Conservation (phyloP, 371 early-diverging fungal genomes). For the Dentiscutata heterogama region DNA sequence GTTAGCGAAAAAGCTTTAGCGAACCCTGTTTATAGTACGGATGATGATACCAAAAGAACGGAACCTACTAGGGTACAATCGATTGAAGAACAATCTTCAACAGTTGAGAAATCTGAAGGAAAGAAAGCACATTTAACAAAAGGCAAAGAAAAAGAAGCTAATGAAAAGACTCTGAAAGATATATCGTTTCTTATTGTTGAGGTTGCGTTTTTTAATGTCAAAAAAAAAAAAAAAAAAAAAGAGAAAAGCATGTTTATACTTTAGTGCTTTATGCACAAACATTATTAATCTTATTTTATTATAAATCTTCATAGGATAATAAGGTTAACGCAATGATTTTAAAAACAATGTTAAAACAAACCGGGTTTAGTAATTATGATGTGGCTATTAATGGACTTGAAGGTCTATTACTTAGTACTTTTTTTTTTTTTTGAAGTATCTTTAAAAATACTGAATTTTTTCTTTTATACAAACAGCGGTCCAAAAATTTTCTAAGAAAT, state of each 20-base stretch:
- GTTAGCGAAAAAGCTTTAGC: not conserved
- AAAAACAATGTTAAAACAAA: conserved; percentile 22
- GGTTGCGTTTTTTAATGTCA: not conserved
- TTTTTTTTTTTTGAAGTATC: not conserved
- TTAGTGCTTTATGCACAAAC: not conserved
- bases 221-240: not conserved
- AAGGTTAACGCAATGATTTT: conserved; percentile 30
- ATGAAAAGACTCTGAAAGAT: not conserved
- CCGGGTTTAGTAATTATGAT: conserved; percentile 1
- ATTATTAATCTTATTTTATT: not conserved
- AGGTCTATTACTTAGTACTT: not conserved
- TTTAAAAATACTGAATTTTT: not conserved
- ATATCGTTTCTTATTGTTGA: conserved; percentile 17
- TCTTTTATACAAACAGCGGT: not conserved
- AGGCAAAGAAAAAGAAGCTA: not conserved
- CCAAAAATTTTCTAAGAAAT: not conserved
- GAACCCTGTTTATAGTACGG: not conserved
- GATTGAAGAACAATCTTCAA: not conserved
- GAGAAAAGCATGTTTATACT: not conserved
- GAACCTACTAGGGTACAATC: not conserved
- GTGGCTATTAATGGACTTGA: conserved; percentile 7
- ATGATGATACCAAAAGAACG: too few relatives aligned
- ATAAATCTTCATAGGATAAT: conserved; percentile 15
- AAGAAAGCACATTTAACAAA: not conserved
- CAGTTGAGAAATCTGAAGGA: too few relatives aligned